These are phyloP conservation scores for Trametes hirsuta DNA, from an alignment of 1,284 basidiomycete genomes.

Conservation along the genomic window DNA sequence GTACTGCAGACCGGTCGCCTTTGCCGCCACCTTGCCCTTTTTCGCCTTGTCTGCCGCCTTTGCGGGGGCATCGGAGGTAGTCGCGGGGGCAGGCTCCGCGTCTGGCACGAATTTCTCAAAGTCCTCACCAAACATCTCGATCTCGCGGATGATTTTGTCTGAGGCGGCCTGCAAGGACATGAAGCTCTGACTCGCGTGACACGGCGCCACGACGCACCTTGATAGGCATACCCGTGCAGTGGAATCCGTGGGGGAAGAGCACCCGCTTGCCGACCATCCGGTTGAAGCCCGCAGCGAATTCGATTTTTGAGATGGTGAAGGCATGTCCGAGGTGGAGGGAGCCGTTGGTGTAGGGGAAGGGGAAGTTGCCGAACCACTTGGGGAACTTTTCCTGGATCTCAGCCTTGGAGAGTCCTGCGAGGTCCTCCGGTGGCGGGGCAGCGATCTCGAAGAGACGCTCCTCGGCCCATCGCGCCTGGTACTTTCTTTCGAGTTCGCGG, in stretches of 20 bases:
- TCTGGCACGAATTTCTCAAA: conserved; percentile 76
- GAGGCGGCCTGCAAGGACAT: conserved; percentile 73
- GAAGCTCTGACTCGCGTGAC: neutral
- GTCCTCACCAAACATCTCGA: conserved; percentile 93
- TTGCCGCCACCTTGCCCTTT: conserved; percentile 95
- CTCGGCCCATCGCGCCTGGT: conserved; percentile 80
- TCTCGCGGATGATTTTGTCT: conserved; percentile 97
- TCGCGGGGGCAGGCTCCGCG: conserved; percentile 42
- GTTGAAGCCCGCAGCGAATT: conserved; percentile 96
- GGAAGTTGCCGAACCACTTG: conserved; percentile 97
- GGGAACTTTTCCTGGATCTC: conserved; percentile 77
- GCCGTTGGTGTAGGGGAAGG: conserved; percentile 99
- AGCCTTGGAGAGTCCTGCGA: conserved; percentile 63
- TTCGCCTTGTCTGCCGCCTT: conserved; percentile 80
- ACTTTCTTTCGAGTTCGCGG: conserved; percentile 81
- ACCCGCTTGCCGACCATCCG: conserved; percentile 95
- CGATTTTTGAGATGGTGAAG: conserved; percentile 98
- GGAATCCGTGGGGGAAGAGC: conserved; percentile 95
- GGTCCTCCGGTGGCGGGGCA: conserved; percentile 73
- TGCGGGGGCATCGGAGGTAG: conserved; percentile 39
- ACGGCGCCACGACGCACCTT: conserved; percentile 67
- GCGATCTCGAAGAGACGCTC: conserved; percentile 83
- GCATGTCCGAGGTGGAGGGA: conserved; percentile 97
- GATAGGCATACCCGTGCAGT: conserved; percentile 98
- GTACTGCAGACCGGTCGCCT: conserved; percentile 93